Evolutionary conservation across 257 asterid species (phyloP).

Genomic region (Coffea canephora): DNA sequence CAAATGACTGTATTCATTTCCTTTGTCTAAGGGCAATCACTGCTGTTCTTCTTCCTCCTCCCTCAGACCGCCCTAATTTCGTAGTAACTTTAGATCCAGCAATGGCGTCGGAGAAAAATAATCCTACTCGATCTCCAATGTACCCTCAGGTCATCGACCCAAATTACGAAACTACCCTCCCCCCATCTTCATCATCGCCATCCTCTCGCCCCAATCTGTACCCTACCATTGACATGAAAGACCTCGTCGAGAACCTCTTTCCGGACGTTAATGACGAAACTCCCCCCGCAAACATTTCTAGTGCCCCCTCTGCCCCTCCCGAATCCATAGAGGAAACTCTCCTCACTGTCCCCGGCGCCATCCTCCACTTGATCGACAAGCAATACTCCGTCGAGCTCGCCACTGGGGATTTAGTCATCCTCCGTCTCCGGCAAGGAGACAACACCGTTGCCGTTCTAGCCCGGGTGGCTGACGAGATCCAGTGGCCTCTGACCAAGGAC

Average conservation of each 20-base stretch:
- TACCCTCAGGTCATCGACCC: slow-evolving; percentile 56
- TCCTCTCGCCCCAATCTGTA: slow-evolving; percentile 41
- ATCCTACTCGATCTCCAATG: slow-evolving; percentile 42
- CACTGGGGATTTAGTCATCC: slow-evolving; percentile 62
- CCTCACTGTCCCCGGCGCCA: slow-evolving; percentile 67
- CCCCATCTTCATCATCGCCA: slow-evolving; percentile 23
- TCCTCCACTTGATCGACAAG: slow-evolving; percentile 76
- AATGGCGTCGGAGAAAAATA: slow-evolving; percentile 56
- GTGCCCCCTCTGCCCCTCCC: slow-evolving; percentile 65
- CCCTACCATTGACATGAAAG: slow-evolving; percentile 51
- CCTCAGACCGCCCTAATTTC: neutral
- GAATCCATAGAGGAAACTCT: slow-evolving; percentile 46
- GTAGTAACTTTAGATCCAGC: slow-evolving; percentile 8
- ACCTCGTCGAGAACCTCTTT: slow-evolving; percentile 45
- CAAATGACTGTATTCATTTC: too few relatives aligned
- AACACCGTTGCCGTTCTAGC: slow-evolving; percentile 58
- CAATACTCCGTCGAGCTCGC: slow-evolving; percentile 95
- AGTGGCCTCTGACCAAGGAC: slow-evolving; percentile 87
- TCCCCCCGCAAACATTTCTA: slow-evolving; percentile 8
- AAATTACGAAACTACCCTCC: slow-evolving; percentile 27
- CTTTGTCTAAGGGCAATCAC: too few relatives aligned
- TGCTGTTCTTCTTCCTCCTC: neutral
- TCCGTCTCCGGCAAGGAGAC: slow-evolving; percentile 53
- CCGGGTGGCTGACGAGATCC: slow-evolving; percentile 59
- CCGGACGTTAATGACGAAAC: slow-evolving; percentile 27